Evolutionary conservation across 2,329 filamentous ascomycete genomes (phyloP), one percentile per base, ranked within the genome.

Genomic region (Tolypocladium pustulatum): DNA sequence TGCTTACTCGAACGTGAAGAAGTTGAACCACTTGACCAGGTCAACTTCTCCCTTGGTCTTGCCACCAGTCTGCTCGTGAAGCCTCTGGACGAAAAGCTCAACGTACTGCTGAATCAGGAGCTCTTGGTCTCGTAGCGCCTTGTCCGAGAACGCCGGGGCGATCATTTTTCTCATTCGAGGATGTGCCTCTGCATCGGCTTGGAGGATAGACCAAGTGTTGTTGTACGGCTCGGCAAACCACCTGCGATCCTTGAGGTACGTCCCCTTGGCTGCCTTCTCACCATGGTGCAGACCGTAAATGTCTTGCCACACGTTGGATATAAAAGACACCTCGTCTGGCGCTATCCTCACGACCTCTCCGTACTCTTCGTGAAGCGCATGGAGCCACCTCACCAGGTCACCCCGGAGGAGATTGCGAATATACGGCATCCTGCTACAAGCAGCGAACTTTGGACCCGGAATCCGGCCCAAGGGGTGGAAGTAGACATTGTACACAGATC

Each of bases 261-360:
- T 40, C n/a, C 41, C 41, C 30, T 61, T 61, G 51, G 57, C 25
- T 12, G 57, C 56, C 27, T 59, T 57, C 13, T 58, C 58, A 3
- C 36, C 56, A 17, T 54, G 25, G 13, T 58, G 46, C 2, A 32
- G 25, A 41, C 54, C 54, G 30, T 74, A 73, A 41, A 78, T 76
- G 38, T 78, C 74, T 63, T 72, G 71, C 71, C 73, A 76, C 2
- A 65, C 65, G 3, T 68, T 59, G 8, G 68, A 64, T 25, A 68
- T 72, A 63, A 77, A 81, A 1, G 76, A 74, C 3, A 81, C 71
- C 62, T 80, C 76, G 59, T 77, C 70, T 2, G 79, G 78, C 4
- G 71, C 72, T 49, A 79, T 67, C 12, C 79, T 75, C 10, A 81
- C 77, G 1, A 80, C 71, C 1, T 70, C 68, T 6, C 78, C 78